Evolutionary conservation across 805 yeast genomes (phyloP).

Genomic region (Hanseniaspora pseudoguilliermondii): DNA sequence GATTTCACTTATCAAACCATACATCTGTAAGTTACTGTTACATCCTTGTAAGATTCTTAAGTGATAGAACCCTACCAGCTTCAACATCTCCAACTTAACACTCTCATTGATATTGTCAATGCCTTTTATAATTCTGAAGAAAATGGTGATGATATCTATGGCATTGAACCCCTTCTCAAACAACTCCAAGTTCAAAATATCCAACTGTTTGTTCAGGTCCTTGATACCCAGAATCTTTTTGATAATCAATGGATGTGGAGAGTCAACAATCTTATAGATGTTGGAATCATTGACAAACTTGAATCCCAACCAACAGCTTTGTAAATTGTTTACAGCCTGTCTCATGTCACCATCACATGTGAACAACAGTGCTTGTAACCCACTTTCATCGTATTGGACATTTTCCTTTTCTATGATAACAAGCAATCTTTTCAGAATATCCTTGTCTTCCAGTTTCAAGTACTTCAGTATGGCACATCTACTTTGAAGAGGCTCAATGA

Average conservation of each 20-base stretch:
- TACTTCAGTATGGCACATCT: constrained; percentile 91
- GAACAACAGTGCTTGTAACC: constrained; percentile 81
- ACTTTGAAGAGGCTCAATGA: constrained; percentile 91
- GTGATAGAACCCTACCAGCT: constrained; percentile 81
- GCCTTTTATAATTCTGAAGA: constrained; percentile 70
- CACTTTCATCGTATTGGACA: constrained; percentile 74
- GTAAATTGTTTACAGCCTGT: constrained; percentile 89
- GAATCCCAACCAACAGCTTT: constrained; percentile 88
- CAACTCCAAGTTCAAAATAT: constrained; percentile 43
- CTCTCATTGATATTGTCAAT: constrained; percentile 50
- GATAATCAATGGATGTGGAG: constrained; percentile 85
- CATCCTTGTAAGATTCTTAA: constrained; percentile 92
- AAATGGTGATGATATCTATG: constrained; percentile 80
- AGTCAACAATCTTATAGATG: constrained; percentile 89
- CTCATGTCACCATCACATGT: constrained; percentile 99
- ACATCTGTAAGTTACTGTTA: constrained; percentile 69
- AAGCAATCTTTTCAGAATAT: constrained; percentile 63
- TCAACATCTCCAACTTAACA: constrained; percentile 59
- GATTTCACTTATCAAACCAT: constrained; percentile 62
- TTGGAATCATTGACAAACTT: constrained; percentile 81
- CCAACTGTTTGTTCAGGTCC: constrained; percentile 54
- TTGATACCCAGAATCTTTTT: constrained; percentile 50
- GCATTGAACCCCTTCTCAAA: constrained; percentile 92
- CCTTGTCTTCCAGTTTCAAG: constrained; percentile 68
- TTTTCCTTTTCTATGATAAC: constrained; percentile 57